phyloP scores from a whole-genome alignment of 129 eudicot genomes.

The Glebionis coronaria region DNA sequence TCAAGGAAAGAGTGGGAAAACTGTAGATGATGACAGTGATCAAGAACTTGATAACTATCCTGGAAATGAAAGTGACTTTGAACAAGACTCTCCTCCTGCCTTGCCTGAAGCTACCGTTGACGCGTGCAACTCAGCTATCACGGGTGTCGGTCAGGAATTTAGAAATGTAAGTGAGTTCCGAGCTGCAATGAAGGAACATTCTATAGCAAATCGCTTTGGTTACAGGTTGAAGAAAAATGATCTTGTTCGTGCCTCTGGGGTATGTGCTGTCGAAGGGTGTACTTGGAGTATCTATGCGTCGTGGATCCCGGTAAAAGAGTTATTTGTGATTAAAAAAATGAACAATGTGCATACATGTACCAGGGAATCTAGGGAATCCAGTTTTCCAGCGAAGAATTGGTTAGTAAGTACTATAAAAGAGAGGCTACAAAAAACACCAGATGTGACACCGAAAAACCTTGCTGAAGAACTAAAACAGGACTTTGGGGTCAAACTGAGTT shows the following conservation, averaged over 20 bases:
- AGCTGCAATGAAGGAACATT: conserved; percentile 57
- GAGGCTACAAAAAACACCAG: conserved; percentile 54
- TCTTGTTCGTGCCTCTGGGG: conserved; percentile 48
- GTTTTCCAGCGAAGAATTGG: conserved; percentile 59
- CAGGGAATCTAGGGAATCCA: conserved; percentile 50
- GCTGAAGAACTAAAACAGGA: conserved; percentile 53
- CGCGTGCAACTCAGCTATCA: conserved; percentile 54
- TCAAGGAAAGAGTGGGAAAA: conserved; percentile 19
- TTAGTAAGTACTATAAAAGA: conserved; percentile 67
- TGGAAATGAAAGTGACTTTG: conserved; percentile 4
- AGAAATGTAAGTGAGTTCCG: conserved; percentile 60
- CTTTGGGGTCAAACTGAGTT: conserved; percentile 54
- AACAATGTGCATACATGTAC: conserved; percentile 59
- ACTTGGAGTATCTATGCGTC: conserved; percentile 68
- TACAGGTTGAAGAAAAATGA: conserved; percentile 60
- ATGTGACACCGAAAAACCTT: conserved; percentile 61
- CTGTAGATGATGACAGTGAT: conserved; percentile 31
- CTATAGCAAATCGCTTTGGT: conserved; percentile 62
- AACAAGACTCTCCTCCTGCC: neutral
- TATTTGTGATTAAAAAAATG: conserved; percentile 55
- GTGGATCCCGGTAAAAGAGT: conserved; percentile 46
- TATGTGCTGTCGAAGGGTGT: conserved; percentile 63
- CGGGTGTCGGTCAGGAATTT: conserved; percentile 72
- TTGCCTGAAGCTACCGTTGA: conserved; percentile 46
- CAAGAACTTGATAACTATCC: conserved; percentile 14